A percentile compares a stretch with the other conserved stretches of the same genome.
These are phyloP conservation scores for Hypoxylon sp. DNA, from an alignment of 2,329 filamentous ascomycete genomes.

Conservation along the genomic window DNA sequence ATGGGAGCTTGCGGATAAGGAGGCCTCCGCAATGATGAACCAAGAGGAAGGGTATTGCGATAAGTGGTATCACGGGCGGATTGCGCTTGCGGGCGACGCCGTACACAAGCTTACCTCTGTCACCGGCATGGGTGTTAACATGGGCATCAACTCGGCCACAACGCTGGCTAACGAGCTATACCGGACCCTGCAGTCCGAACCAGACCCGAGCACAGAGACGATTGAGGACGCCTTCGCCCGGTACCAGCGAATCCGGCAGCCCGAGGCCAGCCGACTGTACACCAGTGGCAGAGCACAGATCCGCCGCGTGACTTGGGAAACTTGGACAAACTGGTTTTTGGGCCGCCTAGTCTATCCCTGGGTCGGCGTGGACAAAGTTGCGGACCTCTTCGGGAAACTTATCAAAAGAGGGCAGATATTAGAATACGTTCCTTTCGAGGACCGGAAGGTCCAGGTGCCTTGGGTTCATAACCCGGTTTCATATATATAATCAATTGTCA, in stretches of 20 bases:
- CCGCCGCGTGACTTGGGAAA: slow-evolving; percentile 22
- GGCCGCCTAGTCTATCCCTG: slow-evolving; percentile 32
- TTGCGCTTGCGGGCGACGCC: slow-evolving; percentile 24
- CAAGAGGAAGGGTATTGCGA: slow-evolving; percentile 29
- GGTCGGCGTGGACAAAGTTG: slow-evolving; percentile 24
- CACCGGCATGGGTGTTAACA: slow-evolving; percentile 21
- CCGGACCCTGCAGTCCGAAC: slow-evolving; percentile 5
- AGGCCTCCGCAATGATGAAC: slow-evolving; percentile 7
- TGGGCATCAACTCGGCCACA: slow-evolving; percentile 20
- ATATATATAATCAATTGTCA: no score
- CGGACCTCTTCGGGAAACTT: slow-evolving; percentile 1
- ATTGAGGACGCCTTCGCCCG: slow-evolving; percentile 23
- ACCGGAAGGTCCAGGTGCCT: slow-evolving; percentile 16
- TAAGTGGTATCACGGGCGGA: slow-evolving; percentile 19
- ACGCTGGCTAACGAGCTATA: slow-evolving; percentile 25
- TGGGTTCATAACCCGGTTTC: slow-evolving; percentile 11
- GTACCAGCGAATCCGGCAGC: slow-evolving; percentile 14
- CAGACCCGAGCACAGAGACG: slow-evolving; percentile 12
- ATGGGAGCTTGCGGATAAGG: slow-evolving; percentile 21
- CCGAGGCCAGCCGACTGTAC: neutral
- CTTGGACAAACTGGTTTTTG: slow-evolving; percentile 29
- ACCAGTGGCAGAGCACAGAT: slow-evolving; percentile 5
- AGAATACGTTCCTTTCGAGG: slow-evolving; percentile 29
- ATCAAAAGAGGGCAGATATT: slow-evolving; percentile 26
- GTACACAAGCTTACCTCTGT: slow-evolving; percentile 17